Base-by-base conservation (phyloP, 2,329 filamentous ascomycete genomes). In the Aspergillus sergii region DNA sequence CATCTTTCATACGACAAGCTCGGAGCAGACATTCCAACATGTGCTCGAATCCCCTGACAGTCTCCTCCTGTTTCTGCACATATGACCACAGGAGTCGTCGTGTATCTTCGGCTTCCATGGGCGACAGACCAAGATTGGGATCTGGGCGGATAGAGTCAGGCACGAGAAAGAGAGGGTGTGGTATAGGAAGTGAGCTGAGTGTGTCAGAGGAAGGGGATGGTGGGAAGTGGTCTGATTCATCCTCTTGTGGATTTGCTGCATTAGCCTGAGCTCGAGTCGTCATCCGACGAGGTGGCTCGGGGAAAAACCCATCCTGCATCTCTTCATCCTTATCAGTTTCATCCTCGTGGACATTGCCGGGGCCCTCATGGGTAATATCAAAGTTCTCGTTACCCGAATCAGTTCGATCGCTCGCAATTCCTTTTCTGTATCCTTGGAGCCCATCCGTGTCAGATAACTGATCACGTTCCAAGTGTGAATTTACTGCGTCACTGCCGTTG, bases 11-110 rank as follows among this genome's bases (percentile, higher is more conserved):
- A 51, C 85, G 82, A 65, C 86, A 84, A n/a, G 86, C 85, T 61
- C 83, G 81, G 60, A 86, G 78, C 56, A 90, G 74, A n/a, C 84
- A 85, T 6, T 82, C 78, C 53, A 86, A 81, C 66, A 89, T 81
- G 43, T 83, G 80, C 48, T 84, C 80, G 11, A 85, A 83, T 7
- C 84, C 82, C 1, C 87, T 82, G 4, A 88, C 83, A 4, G 87
- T 84, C 70, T 89, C 87, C 69, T 89, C 87, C 71, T 89, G 87
- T 69, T 89, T 89, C 69, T 89, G 87, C 7, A 89, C 84, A 69
- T 88, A 89, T 3, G 86, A 82, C 75, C 86, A 82, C 7, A 90
- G 79, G 23, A 88, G 75, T 57, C 85, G 83, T 41, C 87, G 84
- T 0, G 86, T 88, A 32, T 89, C 87, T 69, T 89, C 86, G 4